Percentiles rank a stretch among this genome's conserved stretches.
Conservation (phyloP, 352 stramenopile genomes). For the Globisporangium alternatum region DNA sequence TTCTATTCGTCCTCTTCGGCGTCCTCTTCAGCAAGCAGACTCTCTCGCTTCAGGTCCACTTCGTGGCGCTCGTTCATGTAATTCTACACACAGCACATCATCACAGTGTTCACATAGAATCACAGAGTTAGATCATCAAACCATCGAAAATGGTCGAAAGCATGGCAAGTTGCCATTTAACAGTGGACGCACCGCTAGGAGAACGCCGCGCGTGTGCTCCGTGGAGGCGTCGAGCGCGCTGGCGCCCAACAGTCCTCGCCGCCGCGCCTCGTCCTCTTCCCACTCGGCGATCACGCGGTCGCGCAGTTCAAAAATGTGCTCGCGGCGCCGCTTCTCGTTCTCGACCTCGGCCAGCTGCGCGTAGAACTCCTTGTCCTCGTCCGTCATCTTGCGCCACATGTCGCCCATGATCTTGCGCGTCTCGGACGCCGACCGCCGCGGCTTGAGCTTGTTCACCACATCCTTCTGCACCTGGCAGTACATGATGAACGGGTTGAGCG, state of each 20-base stretch:
- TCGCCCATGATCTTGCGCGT: conserved; percentile 79
- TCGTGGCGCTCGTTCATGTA: conserved; percentile 78
- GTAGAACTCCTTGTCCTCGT: conserved; percentile 84
- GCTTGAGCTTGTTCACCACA: conserved; percentile 44
- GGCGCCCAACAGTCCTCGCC: conserved; percentile 54
- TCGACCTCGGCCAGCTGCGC: conserved; percentile 68
- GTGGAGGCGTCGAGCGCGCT: conserved; percentile 50
- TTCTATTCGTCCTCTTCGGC: conserved; percentile 32
- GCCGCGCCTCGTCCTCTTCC: conserved; percentile 74
- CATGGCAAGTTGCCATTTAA: neutral
- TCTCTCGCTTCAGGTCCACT: conserved; percentile 55
- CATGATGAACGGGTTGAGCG: conserved; percentile 84
- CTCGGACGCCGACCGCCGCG: conserved; percentile 58
- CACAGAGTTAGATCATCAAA: neutral
- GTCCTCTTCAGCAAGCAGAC: conserved; percentile 32
- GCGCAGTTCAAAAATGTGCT: conserved; percentile 65
- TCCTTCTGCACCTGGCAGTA: conserved; percentile 82
- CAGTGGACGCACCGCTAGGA: conserved; percentile 49
- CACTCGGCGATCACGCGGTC: conserved; percentile 71
- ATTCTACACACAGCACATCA: conserved; percentile 28
- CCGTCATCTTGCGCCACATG: conserved; percentile 79
- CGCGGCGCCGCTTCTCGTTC: conserved; percentile 75
- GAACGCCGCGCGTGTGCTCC: conserved; percentile 60
- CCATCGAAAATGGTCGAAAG: neutral
- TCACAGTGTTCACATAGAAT: conserved; percentile 7